Percentiles rank a stretch among this genome's conserved stretches.
These are phyloP conservation scores for Venturia aucupariae DNA, from an alignment of 2,329 filamentous ascomycete species.

Conservation along the genomic window DNA sequence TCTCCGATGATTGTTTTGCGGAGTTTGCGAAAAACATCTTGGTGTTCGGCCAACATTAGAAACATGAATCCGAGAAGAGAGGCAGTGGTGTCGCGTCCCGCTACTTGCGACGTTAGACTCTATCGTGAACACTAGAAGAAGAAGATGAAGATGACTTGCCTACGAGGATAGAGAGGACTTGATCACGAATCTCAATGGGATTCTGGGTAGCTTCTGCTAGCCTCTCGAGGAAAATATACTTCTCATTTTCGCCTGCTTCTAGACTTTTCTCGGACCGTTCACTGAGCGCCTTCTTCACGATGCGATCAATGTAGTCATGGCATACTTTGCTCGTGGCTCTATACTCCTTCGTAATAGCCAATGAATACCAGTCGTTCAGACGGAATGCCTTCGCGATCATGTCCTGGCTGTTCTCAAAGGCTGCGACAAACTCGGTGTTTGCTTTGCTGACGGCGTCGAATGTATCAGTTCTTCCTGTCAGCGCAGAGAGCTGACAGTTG, in stretches of 20 bases:
- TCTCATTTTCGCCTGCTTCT: constrained; percentile 21
- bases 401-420: constrained; percentile 12
- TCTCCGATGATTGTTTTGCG: constrained; percentile 4
- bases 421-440: constrained; percentile 9
- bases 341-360: constrained; percentile 16
- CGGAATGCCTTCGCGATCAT: constrained; percentile 5
- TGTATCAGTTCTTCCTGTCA: constrained; percentile 14
- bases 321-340: constrained; percentile 25
- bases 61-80: constrained; percentile 40
- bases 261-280: constrained; percentile 26
- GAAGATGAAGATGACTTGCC: not conserved
- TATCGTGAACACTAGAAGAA: not conserved
- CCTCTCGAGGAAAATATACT: constrained; percentile 42
- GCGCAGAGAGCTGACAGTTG: constrained; percentile 8
- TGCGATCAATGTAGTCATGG: constrained; percentile 41
- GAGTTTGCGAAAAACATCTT: constrained; percentile 1
- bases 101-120: constrained; percentile 17
- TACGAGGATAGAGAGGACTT: constrained; percentile 43
- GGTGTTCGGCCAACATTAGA: constrained; percentile 13
- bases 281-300: constrained; percentile 36
- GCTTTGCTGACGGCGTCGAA: constrained; percentile 21
- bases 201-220: constrained; percentile 39
- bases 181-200: constrained; percentile 37
- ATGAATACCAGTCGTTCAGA: constrained; percentile 2
- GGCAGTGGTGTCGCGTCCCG: constrained; percentile 46